Evolutionary conservation across 768 basidiomycete genomes (phyloP), one percentile per base, ranked within the genome.

Genomic region (Fomitopsis pulvina): DNA sequence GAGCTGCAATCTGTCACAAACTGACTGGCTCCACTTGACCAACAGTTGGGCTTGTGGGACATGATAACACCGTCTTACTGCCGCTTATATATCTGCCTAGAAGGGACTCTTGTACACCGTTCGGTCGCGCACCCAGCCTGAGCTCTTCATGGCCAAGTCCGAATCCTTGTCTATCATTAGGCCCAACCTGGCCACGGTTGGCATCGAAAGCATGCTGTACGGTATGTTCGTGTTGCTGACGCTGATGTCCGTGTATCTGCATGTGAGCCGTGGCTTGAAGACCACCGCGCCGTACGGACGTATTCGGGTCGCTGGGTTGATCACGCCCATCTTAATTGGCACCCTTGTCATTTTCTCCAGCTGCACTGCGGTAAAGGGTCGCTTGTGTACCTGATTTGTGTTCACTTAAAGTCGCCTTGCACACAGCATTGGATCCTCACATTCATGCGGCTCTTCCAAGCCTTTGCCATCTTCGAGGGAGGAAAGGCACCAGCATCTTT

Each of bases 171-270:
- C 45, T 22, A 37, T 52, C 22, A 30, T 41, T 28, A 30, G 25
- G 14, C 45, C 39, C 27, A 45, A 28, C 34, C 29, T 47, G 18
- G 44, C 44, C 18, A 39, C 40, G 18, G 38, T 42, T 2, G 45
- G 38, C 26, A 29, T 52, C 10, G 45, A 52, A 28, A 52, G 51
- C 32, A 18, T 46, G 37, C 39, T 52, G 7, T 47, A 47, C 29
- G 51, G 51, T 29, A 20, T 47, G 20, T 52, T 52, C 45, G 30
- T 52, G 11, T 27, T 45, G 1, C 44, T 47, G 25, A 25, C 45
- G 8, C 38, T 18, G 38, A 29, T 26, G n/a, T 41, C 45, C 1
- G 21, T 52, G 27, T 46, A 46, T 32, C 12, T 46, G 9, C 45
- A 29, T 18, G 14, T 46, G 12, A 29, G 30, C 24, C 32, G 45